Base-by-base conservation (phyloP, 352 stramenopile species). In the Globisporangium solare region DNA sequence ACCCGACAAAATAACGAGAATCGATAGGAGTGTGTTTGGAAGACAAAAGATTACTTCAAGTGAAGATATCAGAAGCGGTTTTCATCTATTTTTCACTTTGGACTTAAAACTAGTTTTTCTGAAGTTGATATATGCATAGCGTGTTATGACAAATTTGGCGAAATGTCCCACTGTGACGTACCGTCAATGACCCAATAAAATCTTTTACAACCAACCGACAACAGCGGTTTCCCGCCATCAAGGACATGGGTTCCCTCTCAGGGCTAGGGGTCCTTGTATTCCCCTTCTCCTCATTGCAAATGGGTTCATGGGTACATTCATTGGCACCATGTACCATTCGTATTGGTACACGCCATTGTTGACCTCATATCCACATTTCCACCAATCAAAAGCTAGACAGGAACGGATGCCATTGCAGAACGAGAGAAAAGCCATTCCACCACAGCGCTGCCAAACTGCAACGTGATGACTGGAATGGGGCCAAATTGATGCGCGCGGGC, bases 231-330 rank as follows among this genome's bases (percentile, higher is more conserved):
- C 37, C 24, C 27, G 27, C 27, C 2, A 35, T 35, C 27, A 35
- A 35, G 27, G 27, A 35, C 27, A 35, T 35, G 27, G 27, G 27
- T 35, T 35, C 27, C 5, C 27, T 35, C 27, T 35, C 27, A 35
- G 27, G 27, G 27, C 27, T 35, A 35, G 27, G 27, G 27, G 6
- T 6, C 4, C 10, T 35, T 35, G n/a, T n/a, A n/a, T 35, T 35
- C 10, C 21, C 15, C 21, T 24, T 60, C 54, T 60, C 32, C 46
- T 5, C 24, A 10, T 22, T 17, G 43, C 24, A 63, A 63, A 46
- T 56, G 31, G 49, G 49, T 57, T 52, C 31, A 63, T 12, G 42
- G n/a, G 56, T 32, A 53, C 56, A 48, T 17, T 3, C 46, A 41
- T 12, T 50, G 40, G 51, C 32, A 50, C 22, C 15, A 48, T 37